These are phyloP conservation scores for Saccharomycopsis hybrid DNA, from an alignment of 1,139 yeast species.

Conservation along the genomic window DNA sequence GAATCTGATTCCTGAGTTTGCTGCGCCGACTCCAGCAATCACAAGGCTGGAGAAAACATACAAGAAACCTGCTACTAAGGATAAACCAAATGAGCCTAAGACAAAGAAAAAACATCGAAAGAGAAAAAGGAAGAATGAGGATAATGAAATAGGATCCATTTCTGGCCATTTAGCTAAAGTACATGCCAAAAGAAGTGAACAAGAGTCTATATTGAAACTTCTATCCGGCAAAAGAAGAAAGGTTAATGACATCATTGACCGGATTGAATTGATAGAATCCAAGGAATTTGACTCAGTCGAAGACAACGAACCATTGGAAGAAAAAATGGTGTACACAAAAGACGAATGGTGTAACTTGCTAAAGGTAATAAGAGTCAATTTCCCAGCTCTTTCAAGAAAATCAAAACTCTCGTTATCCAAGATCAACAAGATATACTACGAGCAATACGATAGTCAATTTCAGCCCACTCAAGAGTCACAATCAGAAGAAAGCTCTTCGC, in stretches of 20 bases:
- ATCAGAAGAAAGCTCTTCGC: background rate
- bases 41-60: background rate
- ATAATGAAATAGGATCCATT: constrained; percentile 1
- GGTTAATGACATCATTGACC: constrained; percentile 18
- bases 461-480: background rate
- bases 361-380: constrained; percentile 19
- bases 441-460: constrained; percentile 12
- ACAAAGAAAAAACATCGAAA: no score
- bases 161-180: constrained; percentile 7
- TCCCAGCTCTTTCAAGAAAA: constrained; percentile 16
- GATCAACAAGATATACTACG: constrained; percentile 16
- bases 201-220: constrained; percentile 9
- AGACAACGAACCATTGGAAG: no score
- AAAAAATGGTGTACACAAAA: constrained; percentile 16
- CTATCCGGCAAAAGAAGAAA: constrained; percentile 18
- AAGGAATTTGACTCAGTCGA: background rate
- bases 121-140: background rate
- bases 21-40: no score
- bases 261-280: constrained; percentile 14
- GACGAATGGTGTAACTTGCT: constrained; percentile 20
- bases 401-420: constrained; percentile 11
- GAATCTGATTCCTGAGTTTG: no score
- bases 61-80: background rate
- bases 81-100: no score
- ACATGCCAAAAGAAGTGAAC: constrained; percentile 4